These are phyloP conservation scores for Diaporthe amygdali DNA, from an alignment of 2,329 filamentous ascomycete genomes.

Conservation along the genomic window DNA sequence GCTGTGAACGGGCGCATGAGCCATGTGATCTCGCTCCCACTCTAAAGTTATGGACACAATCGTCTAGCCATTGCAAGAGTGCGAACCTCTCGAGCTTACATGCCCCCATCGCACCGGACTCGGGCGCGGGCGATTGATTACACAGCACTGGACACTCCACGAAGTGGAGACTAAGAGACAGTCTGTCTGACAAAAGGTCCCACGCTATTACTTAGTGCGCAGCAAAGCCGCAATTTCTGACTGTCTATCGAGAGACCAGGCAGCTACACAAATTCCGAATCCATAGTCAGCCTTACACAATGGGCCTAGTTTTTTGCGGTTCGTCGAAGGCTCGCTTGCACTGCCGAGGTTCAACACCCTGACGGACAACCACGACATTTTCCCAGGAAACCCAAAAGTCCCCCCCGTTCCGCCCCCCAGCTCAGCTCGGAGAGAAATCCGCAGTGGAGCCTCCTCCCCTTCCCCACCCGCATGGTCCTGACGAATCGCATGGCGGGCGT, in stretches of 20 bases:
- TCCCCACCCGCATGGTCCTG: not conserved
- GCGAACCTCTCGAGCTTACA: not conserved
- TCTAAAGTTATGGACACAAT: not conserved
- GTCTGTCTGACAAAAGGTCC: not conserved
- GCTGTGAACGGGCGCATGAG: not conserved
- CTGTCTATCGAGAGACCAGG: not conserved
- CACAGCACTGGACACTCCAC: not conserved
- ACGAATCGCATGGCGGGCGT: conserved; percentile 8
- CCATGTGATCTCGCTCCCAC: not conserved
- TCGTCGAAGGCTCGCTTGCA: not conserved
- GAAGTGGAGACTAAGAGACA: not conserved
- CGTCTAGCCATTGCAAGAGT: not conserved
- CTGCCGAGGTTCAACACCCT: not conserved
- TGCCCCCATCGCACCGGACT: not conserved
- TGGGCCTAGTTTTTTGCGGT: not conserved
- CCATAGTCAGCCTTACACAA: conserved; percentile 1
- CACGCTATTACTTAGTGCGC: not conserved
- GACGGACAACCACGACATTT: not conserved
- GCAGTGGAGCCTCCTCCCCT: not conserved
- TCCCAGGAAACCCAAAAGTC: not conserved
- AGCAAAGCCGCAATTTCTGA: not conserved
- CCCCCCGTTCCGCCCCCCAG: not conserved
- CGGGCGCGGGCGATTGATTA: not conserved
- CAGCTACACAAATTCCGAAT: not conserved
- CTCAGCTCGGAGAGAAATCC: conserved; percentile 8